A percentile compares a stretch with the other conserved stretches of the same genome.
Evolutionary conservation across 1,284 basidiomycete species (phyloP).

Genomic region (Rhodotorula sp.): DNA sequence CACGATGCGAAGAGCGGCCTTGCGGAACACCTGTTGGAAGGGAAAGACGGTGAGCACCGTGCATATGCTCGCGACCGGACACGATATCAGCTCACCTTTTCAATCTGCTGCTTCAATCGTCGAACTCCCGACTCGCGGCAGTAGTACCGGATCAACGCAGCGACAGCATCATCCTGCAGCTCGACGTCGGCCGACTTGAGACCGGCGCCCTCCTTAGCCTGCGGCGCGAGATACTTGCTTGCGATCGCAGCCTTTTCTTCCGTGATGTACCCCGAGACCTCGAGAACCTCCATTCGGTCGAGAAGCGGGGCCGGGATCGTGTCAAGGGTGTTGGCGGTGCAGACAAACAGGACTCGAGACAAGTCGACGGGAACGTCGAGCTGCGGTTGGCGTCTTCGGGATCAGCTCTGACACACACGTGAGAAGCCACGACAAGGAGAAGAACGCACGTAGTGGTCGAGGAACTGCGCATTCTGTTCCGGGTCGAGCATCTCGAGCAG

Average conservation of each 20-base stretch:
- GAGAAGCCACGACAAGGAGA: background rate
- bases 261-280: slow-evolving; percentile 93
- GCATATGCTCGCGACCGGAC: background rate
- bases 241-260: slow-evolving; percentile 96
- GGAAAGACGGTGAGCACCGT: background rate
- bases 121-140: slow-evolving; percentile 95
- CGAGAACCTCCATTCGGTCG: slow-evolving; percentile 81
- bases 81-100: slow-evolving; percentile 64
- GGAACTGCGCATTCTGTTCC: slow-evolving; percentile 93
- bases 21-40: slow-evolving; percentile 85
- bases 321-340: slow-evolving; percentile 88
- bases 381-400: slow-evolving; percentile 51
- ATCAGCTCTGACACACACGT: too few relatives aligned
- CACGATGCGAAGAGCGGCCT: slow-evolving; percentile 91
- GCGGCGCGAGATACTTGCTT: slow-evolving; percentile 84
- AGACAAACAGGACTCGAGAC: slow-evolving; percentile 94
- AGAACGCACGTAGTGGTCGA: slow-evolving; percentile 83
- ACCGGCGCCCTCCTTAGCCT: slow-evolving; percentile 88
- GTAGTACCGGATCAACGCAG: slow-evolving; percentile 92
- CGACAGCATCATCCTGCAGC: slow-evolving; percentile 75
- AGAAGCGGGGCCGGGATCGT: slow-evolving; percentile 95
- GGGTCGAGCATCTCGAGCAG: slow-evolving; percentile 97
- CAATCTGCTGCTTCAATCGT: slow-evolving; percentile 89
- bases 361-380: slow-evolving; percentile 96
- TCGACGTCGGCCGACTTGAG: slow-evolving; percentile 78